phyloP scores from a whole-genome alignment of 345 rosid genomes.

The Hibiscus tridactylites region DNA sequence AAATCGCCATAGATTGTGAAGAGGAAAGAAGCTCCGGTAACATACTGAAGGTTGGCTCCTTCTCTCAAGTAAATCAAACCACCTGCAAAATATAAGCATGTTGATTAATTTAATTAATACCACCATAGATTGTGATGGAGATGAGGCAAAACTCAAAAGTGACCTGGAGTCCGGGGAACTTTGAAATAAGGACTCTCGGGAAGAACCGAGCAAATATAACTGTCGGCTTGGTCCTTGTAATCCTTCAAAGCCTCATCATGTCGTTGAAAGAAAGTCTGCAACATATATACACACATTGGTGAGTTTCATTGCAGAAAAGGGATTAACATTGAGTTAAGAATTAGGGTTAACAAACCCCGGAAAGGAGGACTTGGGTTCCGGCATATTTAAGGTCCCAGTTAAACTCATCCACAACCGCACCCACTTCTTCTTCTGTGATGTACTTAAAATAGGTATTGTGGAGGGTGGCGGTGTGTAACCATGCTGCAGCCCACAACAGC shows the following conservation, averaged over 20 bases:
- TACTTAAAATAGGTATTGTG: conserved; percentile 25
- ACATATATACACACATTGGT: not conserved
- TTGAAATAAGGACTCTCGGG: conserved; percentile 73
- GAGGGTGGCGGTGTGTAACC: conserved; percentile 66
- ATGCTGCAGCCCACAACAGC: conserved; percentile 85
- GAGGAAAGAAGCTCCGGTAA: not conserved
- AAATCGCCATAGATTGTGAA: conserved; percentile 3
- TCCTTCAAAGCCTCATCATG: conserved; percentile 18
- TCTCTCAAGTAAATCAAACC: conserved; percentile 75
- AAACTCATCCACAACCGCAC: conserved; percentile 64
- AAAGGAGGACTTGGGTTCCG: conserved; percentile 67
- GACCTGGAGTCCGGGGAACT: conserved; percentile 52
- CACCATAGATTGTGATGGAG: too few relatives aligned
- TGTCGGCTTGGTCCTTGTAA: conserved; percentile 61
- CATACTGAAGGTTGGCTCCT: conserved; percentile 55
- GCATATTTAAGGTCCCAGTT: conserved; percentile 95
- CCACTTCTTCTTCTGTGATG: conserved; percentile 46
- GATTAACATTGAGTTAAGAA: not conserved
- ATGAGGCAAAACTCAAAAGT: not conserved
- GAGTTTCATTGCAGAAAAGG: not conserved
- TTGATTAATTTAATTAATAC: not conserved
- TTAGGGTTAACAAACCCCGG: conserved; percentile 30
- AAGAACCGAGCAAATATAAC: conserved; percentile 63
- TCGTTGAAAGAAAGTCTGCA: conserved; percentile 52
- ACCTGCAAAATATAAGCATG: conserved; percentile 21